phyloP scores from a whole-genome alignment of 148 eudicot genomes.

The Vaccinium myrtillus region DNA sequence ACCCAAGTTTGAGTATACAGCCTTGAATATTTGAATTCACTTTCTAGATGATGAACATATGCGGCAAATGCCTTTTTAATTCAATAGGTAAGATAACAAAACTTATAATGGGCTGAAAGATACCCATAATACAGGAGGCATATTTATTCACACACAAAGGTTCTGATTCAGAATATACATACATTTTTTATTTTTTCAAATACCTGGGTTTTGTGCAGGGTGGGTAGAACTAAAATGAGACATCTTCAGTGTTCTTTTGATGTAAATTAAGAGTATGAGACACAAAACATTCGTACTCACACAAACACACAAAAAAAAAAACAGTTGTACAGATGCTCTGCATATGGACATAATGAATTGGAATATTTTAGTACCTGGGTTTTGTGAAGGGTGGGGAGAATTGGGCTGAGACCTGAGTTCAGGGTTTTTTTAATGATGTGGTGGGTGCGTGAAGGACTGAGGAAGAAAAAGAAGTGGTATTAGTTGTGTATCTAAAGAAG shows the following conservation, averaged over 20 bases:
- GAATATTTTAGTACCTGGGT: constrained; percentile 19
- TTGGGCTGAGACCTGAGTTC: constrained; percentile 17
- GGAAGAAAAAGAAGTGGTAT: neutral
- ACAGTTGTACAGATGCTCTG: neutral
- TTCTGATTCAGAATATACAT: neutral
- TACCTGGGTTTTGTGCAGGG: constrained; percentile 23
- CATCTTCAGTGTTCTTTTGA: constrained; percentile 10
- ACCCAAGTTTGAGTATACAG: neutral
- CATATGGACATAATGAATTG: neutral
- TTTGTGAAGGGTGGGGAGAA: constrained; percentile 11
- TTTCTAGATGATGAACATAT: neutral
- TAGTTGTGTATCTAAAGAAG: no score
- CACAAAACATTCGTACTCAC: no score
- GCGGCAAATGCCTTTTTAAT: neutral
- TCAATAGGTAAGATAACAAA: no score
- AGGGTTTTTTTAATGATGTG: neutral
- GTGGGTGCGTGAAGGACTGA: constrained; percentile 10
- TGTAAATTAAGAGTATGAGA: no score
- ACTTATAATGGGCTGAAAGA: neutral
- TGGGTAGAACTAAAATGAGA: constrained; percentile 17
- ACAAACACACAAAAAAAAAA: no score
- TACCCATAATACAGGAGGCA: neutral
- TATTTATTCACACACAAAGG: neutral
- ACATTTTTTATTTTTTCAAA: no score
- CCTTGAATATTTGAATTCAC: neutral